A percentile compares a stretch with the other conserved stretches of the same genome.
Conservation (phyloP, 495 filamentous ascomycete species). For the Annulohypoxylon bovei region DNA sequence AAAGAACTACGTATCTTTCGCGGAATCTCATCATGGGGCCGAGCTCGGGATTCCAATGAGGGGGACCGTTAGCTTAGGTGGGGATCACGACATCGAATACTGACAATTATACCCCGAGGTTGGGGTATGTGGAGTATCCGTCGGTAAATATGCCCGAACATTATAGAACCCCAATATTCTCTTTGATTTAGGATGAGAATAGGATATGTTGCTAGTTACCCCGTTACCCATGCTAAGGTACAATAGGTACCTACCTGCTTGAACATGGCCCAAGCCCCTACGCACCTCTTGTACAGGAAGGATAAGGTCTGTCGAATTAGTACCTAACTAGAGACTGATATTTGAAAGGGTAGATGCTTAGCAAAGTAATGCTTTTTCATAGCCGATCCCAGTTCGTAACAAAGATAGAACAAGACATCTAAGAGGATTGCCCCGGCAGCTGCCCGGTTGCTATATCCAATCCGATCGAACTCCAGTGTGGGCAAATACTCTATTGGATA, state of each 20-base stretch:
- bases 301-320: not conserved
- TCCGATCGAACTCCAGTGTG: conserved; percentile 16
- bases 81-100: conserved; percentile 14
- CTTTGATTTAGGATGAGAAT: not conserved
- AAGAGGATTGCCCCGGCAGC: not conserved
- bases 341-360: too few relatives aligned
- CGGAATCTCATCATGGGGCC: not conserved
- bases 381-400: too few relatives aligned
- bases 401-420: not conserved
- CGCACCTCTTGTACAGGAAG: not conserved
- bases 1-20: not conserved
- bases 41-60: conserved; percentile 18
- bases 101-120: conserved; percentile 24
- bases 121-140: conserved; percentile 16
- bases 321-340: too few relatives aligned
- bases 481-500: conserved; percentile 18
- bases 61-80: not conserved
- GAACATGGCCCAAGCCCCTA: too few relatives aligned
- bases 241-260: too few relatives aligned
- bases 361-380: too few relatives aligned
- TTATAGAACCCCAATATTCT: not conserved
- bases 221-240: too few relatives aligned
- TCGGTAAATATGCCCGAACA: conserved; percentile 14
- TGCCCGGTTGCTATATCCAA: conserved; percentile 3
- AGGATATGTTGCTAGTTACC: not conserved